Base-by-base conservation (phyloP, 2,329 filamentous ascomycete species). In the Monilinia aucupariae region DNA sequence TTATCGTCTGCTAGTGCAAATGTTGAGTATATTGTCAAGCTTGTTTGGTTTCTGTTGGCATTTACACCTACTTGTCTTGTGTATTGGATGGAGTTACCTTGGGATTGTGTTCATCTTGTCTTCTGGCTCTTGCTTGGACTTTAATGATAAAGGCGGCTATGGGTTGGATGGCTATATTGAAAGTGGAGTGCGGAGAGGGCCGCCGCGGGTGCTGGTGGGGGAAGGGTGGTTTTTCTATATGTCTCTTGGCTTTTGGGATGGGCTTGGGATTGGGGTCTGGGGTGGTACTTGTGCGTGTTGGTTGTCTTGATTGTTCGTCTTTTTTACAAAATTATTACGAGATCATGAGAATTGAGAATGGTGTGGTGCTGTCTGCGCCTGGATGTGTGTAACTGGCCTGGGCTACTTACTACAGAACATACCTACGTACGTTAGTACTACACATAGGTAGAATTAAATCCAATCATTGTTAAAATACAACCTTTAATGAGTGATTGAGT, bases 1-100 rank as follows among this genome's bases (percentile, higher is more conserved):
- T 41, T 58, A 41, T 48, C 59, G 39, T 39, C 34, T 62, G 60
- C 60, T 55, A 62, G 60, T 62, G 60, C 60, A 50, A 49, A 62
- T 62, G 60, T 62, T 49, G 51, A 62, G 51, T 55, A 43, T 62
- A 50, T 45, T 61, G 49, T 56, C 22, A 32, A 39, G 50, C 49
- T 45, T 43, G 37, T 43, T 61, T 61, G 41, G 50, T 55, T 32
- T 61, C 22, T 47, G 55, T 61, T 55, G 41, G 50, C 34, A 45
- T 59, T 50, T 59, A 61, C 34, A 43, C 25, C 32, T 34, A 32
- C 49, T 62, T 56, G 41, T 56, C 32, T 61, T 56, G 53, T 56
- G 27, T 56, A 47, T 56, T 34, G 41, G 41, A 34, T 56, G 53
- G 53, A 47, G 53, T 56, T 45, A 47, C 30, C 45, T 47, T n/a